A percentile compares a stretch with the other conserved stretches of the same genome.
These are phyloP conservation scores for Paecilomyces sp. DNA, from an alignment of 2,329 filamentous ascomycete species.

Conservation along the genomic window DNA sequence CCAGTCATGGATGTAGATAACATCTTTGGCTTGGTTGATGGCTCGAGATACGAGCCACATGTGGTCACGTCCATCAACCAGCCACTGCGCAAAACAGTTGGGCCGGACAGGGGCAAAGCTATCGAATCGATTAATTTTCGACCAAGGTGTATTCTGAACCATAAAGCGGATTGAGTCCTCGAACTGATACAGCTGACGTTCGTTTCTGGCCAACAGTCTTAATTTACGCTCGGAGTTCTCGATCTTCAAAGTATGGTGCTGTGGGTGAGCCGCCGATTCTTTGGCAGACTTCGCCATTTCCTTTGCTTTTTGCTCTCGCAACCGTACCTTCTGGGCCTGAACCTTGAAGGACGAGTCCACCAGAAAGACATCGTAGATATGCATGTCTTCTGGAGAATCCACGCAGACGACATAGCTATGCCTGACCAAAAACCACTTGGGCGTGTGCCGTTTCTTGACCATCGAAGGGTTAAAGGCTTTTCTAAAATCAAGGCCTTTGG, in stretches of 20 bases:
- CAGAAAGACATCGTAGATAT: constrained; percentile 97
- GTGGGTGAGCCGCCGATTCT: constrained; percentile 51
- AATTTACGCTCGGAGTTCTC: constrained; percentile 87
- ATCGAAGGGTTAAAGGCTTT: constrained; percentile 71
- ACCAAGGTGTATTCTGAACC: constrained; percentile 76
- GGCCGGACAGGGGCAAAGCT: constrained; percentile 88
- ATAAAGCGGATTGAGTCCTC: constrained; percentile 88
- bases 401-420: constrained; percentile 97
- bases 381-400: constrained; percentile 98
- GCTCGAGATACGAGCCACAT: constrained; percentile 99
- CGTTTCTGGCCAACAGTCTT: constrained; percentile 83
- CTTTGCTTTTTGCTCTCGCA: constrained; percentile 43
- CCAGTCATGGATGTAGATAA: constrained; percentile 99
- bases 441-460: constrained; percentile 73
- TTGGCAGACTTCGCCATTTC: constrained; percentile 61
- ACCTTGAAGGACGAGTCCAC: constrained; percentile 83
- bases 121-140: constrained; percentile 74
- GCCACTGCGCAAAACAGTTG: constrained; percentile 87
- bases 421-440: constrained; percentile 96
- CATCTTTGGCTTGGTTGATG: constrained; percentile 93
- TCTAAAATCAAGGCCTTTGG: constrained; percentile 80
- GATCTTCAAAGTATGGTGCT: constrained; percentile 83
- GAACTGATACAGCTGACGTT: constrained; percentile 83
- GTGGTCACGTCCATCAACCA: constrained; percentile 93
- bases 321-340: constrained; percentile 60